Evolutionary conservation across 495 filamentous ascomycete species (phyloP).

Genomic region (Bathelium albidoporum): DNA sequence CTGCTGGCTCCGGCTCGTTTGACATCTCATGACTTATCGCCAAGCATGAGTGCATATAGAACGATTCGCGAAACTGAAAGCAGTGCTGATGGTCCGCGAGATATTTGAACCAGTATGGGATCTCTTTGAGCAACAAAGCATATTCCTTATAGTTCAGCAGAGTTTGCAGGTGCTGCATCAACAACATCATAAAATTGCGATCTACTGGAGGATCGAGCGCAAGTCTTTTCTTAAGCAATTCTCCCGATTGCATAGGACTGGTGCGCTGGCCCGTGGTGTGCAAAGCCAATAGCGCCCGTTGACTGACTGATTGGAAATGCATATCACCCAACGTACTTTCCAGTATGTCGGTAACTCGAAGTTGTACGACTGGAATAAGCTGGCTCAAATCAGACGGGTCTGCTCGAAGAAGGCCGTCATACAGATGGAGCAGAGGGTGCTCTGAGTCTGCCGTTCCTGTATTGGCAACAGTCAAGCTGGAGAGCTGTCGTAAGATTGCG

Average conservation of each 20-base stretch:
- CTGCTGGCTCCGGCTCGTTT: not conserved
- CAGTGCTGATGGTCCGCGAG: not conserved
- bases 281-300: not conserved
- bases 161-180: not conserved
- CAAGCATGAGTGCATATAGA: not conserved
- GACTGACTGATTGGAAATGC: not conserved
- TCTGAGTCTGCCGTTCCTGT: not conserved
- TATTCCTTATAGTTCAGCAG: not conserved
- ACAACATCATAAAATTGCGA: not conserved
- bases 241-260: not conserved
- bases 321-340: not conserved
- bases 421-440: not conserved
- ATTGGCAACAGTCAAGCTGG: not conserved
- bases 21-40: not conserved
- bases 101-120: not conserved
- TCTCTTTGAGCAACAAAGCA: not conserved
- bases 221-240: not conserved
- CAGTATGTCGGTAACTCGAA: not conserved
- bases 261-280: not conserved
- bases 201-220: not conserved
- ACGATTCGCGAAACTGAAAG: not conserved
- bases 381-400: not conserved
- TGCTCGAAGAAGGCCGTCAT: not conserved
- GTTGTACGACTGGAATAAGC: not conserved
- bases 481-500: not conserved